Evolutionary conservation across 2,329 filamentous ascomycete genomes (phyloP).

Genomic region (Piedraia hortae): DNA sequence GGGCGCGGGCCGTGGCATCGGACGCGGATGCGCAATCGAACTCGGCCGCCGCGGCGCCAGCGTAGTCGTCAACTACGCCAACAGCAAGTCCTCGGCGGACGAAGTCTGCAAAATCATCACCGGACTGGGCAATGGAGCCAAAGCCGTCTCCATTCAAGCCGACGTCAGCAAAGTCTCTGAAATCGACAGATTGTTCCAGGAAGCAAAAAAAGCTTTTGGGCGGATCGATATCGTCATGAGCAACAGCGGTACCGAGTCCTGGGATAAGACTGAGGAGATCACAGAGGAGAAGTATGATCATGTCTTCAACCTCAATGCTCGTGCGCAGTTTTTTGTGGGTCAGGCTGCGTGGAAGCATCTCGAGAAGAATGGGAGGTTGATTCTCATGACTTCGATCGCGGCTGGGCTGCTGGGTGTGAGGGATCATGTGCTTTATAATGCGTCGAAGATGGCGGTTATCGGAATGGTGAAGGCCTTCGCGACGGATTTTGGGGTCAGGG

Average conservation of each 20-base stretch:
- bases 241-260: constrained; percentile 33
- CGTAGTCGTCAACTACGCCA: constrained; percentile 38
- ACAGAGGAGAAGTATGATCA: constrained; percentile 44
- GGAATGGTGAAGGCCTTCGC: constrained; percentile 45
- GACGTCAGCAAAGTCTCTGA: constrained; percentile 27
- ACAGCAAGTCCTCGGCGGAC: constrained; percentile 22
- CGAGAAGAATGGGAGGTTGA: constrained; percentile 40
- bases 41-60: constrained; percentile 36
- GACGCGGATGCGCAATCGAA: constrained; percentile 36
- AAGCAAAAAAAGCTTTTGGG: constrained; percentile 16
- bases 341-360: constrained; percentile 48
- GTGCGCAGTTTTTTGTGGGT: constrained; percentile 51
- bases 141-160: constrained; percentile 29
- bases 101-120: constrained; percentile 22
- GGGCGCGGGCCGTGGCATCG: constrained; percentile 37
- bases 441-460: constrained; percentile 44
- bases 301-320: constrained; percentile 39
- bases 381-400: constrained; percentile 49
- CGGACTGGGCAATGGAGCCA: constrained; percentile 20
- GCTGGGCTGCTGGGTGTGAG: constrained; percentile 37
- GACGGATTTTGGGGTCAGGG: constrained; percentile 38
- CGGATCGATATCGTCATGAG: constrained; percentile 24
- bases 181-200: constrained; percentile 29
- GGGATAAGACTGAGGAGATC: constrained; percentile 40
- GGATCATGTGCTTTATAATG: constrained; percentile 45